A percentile compares a stretch with the other conserved stretches of the same genome.
phyloP scores from a whole-genome alignment of 2,329 filamentous ascomycete genomes.

The Pseudogymnoascus sp. region DNA sequence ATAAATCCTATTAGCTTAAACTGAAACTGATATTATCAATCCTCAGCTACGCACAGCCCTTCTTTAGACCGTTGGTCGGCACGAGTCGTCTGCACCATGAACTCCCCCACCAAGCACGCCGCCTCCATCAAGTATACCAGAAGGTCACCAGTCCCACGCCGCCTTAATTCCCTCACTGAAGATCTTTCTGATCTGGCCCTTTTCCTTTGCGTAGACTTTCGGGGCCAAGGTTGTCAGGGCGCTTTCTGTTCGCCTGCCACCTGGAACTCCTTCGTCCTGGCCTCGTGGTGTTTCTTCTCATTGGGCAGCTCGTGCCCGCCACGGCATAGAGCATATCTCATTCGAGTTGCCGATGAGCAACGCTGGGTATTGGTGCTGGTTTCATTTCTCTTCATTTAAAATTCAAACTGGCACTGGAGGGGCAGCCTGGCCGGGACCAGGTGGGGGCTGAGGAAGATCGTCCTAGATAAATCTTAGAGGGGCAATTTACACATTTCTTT shows the following conservation, averaged over 20 bases:
- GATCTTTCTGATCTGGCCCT: not conserved
- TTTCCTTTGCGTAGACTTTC: not conserved
- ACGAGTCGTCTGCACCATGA: not conserved
- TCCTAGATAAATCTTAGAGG: conserved; percentile 29
- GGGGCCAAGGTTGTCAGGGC: not conserved
- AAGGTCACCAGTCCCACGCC: not conserved
- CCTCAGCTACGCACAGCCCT: not conserved
- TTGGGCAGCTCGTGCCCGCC: not conserved
- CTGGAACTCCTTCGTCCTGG: not conserved
- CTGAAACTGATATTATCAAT: not conserved
- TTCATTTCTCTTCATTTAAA: not conserved
- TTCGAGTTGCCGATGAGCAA: not conserved
- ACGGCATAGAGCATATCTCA: not conserved
- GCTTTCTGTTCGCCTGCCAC: not conserved
- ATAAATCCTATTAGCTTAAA: not conserved
- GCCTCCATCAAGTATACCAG: not conserved
- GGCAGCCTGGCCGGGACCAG: conserved; percentile 25
- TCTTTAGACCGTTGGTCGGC: not conserved
- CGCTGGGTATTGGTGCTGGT: not conserved
- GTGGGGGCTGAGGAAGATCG: conserved; percentile 39
- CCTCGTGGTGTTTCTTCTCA: not conserved
- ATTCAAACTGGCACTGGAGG: conserved; percentile 3
- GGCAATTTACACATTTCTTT: not conserved
- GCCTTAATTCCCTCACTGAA: not conserved
- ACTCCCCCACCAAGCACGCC: not conserved